Percentiles rank a stretch among this genome's conserved stretches.
phyloP scores from a whole-genome alignment of 805 yeast species.

The Saturnispora serradocipensis region DNA sequence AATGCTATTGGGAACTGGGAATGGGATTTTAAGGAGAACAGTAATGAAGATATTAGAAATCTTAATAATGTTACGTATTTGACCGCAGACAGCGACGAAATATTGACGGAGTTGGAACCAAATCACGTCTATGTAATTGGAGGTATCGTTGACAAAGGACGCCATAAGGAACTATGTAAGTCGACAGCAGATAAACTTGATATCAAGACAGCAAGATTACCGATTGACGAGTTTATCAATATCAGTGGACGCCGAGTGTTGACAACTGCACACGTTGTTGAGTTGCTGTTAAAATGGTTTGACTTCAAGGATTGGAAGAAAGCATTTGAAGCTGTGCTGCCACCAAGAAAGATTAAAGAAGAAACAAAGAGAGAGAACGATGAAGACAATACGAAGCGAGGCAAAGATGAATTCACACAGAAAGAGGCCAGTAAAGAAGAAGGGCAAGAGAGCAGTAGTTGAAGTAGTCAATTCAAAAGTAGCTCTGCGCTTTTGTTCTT shows the following conservation, averaged over 20 bases:
- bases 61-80: constrained; percentile 50
- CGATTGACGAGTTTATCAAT: constrained; percentile 77
- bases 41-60: constrained; percentile 38
- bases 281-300: constrained; percentile 70
- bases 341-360: constrained; percentile 50
- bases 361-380: background rate
- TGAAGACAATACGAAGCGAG: background rate
- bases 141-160: constrained; percentile 92
- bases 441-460: background rate
- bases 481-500: no score
- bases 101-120: constrained; percentile 50
- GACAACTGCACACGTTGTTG: constrained; percentile 94
- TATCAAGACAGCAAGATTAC: constrained; percentile 65
- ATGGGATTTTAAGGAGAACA: constrained; percentile 63
- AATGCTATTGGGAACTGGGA: constrained; percentile 13
- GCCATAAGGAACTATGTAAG: constrained; percentile 72
- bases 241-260: constrained; percentile 81
- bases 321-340: constrained; percentile 83
- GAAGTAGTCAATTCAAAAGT: background rate
- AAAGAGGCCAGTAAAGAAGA: background rate
- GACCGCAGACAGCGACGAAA: constrained; percentile 80
- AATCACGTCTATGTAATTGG: constrained; percentile 81
- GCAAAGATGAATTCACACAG: background rate
- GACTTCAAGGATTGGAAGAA: constrained; percentile 74
- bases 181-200: constrained; percentile 73